phyloP scores from a whole-genome alignment of 257 asterid genomes.

The Echium plantagineum region DNA sequence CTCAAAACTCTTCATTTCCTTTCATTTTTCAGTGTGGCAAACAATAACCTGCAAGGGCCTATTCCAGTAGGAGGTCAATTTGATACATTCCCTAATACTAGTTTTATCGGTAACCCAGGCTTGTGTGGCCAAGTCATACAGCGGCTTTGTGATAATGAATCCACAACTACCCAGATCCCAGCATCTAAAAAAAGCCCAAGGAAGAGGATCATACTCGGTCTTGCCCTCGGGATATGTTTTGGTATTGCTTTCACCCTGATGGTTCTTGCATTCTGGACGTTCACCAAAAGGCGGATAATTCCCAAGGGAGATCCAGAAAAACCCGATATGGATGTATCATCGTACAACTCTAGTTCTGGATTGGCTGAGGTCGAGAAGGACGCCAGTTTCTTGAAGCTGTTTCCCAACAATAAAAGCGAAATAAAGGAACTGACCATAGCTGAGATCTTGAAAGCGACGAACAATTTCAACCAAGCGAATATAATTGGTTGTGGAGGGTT shows the following conservation, averaged over 20 bases:
- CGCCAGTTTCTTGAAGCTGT: conserved; percentile 58
- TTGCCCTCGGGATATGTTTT: conserved; percentile 57
- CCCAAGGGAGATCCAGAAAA: conserved; percentile 41
- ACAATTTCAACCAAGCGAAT: conserved; percentile 76
- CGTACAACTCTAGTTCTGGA: conserved; percentile 63
- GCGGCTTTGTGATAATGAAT: conserved; percentile 29
- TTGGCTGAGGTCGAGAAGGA: conserved; percentile 53
- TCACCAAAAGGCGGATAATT: conserved; percentile 53
- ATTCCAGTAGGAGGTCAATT: conserved; percentile 87
- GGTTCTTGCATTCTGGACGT: conserved; percentile 52
- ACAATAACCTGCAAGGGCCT: conserved; percentile 71
- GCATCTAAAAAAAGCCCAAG: conserved; percentile 27
- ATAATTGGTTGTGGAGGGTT: conserved; percentile 95
- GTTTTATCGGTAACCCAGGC: conserved; percentile 62
- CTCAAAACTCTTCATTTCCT: conserved; percentile 65
- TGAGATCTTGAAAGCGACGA: conserved; percentile 79
- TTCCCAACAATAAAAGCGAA: conserved; percentile 48
- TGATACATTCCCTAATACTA: conserved; percentile 59
- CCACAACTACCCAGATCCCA: conserved; percentile 16
- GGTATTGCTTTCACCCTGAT: conserved; percentile 40
- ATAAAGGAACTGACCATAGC: conserved; percentile 53
- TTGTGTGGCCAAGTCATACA: conserved; percentile 63
- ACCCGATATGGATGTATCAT: conserved; percentile 35
- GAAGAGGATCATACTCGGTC: conserved; percentile 53
- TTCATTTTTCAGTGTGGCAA: conserved; percentile 76